Percentiles rank a stretch among this genome's conserved stretches.
Evolutionary conservation across 2,329 filamentous ascomycete species (phyloP).

Genomic region (Clarireedia paspali): DNA sequence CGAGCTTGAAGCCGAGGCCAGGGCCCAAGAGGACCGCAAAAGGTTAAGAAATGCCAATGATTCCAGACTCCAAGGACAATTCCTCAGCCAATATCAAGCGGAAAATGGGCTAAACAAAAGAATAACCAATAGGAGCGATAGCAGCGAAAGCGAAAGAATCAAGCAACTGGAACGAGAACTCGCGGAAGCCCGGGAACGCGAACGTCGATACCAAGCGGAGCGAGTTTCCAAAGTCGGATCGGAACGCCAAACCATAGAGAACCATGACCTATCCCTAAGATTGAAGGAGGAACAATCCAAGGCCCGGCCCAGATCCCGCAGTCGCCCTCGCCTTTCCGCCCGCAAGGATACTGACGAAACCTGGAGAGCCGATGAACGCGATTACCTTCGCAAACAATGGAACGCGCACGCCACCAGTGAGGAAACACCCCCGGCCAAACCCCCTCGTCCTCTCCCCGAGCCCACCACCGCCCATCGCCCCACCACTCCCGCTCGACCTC

Average conservation of each 20-base stretch:
- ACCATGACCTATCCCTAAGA: conserved; percentile 24
- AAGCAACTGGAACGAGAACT: conserved; percentile 71
- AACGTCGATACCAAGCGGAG: conserved; percentile 55
- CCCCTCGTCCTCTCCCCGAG: conserved; percentile 28
- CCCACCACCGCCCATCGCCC: conserved; percentile 27
- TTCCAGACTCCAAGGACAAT: conserved; percentile 69
- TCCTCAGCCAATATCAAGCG: conserved; percentile 77
- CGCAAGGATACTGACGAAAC: conserved; percentile 34
- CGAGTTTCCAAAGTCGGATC: conserved; percentile 39
- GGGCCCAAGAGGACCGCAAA: conserved; percentile 58
- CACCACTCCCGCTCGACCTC: conserved; percentile 31
- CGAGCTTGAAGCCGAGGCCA: conserved; percentile 64
- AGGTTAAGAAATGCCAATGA: conserved; percentile 53
- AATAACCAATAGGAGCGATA: conserved; percentile 16
- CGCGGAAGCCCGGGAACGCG: conserved; percentile 58
- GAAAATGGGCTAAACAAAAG: conserved; percentile 45
- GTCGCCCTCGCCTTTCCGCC: conserved; percentile 22
- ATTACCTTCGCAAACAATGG: conserved; percentile 41
- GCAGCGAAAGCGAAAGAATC: conserved; percentile 59
- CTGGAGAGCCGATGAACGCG: conserved; percentile 44
- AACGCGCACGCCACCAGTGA: conserved; percentile 18
- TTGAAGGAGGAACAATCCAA: conserved; percentile 24
- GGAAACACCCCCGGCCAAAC: conserved; percentile 17
- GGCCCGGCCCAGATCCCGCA: conserved; percentile 19
- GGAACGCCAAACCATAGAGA: conserved; percentile 22